Base-by-base conservation (phyloP, 192 early-diverging fungal genomes). In the Gaertneriomyces sp. region DNA sequence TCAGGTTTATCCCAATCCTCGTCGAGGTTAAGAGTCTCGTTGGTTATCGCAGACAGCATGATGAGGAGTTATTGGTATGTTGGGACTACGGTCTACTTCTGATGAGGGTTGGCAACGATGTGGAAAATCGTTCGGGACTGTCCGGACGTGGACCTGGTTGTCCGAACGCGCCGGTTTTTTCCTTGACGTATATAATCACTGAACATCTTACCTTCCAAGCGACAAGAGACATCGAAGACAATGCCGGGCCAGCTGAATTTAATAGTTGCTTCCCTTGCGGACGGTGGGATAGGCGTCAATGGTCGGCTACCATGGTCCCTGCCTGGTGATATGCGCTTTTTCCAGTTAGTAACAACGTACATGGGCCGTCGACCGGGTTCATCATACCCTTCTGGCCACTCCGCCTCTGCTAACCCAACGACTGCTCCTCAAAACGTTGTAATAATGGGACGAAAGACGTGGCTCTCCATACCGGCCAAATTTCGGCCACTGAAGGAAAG, bases 361-460 rank as follows among this genome's bases (percentile, higher is more conserved):
- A 53, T 82, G 5, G 61, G 64, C 6, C 51, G 57, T 5, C 46
- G 42, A 10, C 16, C 40, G 8, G 53, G 42, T 45, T 19, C 42
- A 9, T 16, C 45, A 45, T 68, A 50, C 43, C 66, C 66, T 42
- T 5, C n/a, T 20, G 49, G 20, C 6, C n/a, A 51, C 49, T n/a
- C n/a, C 5, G 5, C 54, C 0, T 44, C 41, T 8, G n/a, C 59
- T 5, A 47, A 60, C 16, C 25, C 46, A 51, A 42, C 33, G 10
- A 8, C 9, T 10, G 4, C 17, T 7, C 53, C 66, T 41, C 45
- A 7, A 10, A 98, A 98, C 72, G 89, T 87, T 0, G 90, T 92
- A 47, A 90, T 99, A 66, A 93, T 99, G 92, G 96, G 96, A 47
- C 83, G 94, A 47, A 75, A 77, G 17, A 95, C 93, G 16, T 99